phyloP scores from a whole-genome alignment of 1,284 basidiomycete species.

The Rhizoctonia solani region DNA sequence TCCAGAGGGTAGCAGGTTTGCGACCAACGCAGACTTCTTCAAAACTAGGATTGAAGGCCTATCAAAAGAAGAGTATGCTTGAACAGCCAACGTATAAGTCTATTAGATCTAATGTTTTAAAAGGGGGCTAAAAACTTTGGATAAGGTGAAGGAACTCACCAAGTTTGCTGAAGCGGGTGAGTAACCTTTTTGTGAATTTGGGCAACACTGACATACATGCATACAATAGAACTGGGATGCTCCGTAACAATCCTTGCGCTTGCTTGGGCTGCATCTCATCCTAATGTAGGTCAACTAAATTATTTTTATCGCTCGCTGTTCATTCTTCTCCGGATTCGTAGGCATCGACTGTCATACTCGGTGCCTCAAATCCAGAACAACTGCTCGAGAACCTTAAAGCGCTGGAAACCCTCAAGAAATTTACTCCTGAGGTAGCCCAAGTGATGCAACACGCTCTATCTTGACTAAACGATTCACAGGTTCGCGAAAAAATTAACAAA shows the following conservation, averaged over 20 bases:
- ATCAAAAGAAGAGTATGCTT: slow-evolving; percentile 40
- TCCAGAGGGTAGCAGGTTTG: slow-evolving; percentile 64
- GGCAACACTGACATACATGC: not conserved
- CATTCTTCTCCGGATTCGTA: slow-evolving; percentile 54
- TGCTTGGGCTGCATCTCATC: slow-evolving; percentile 74
- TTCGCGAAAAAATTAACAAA: slow-evolving; percentile 60
- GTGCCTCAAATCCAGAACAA: slow-evolving; percentile 62
- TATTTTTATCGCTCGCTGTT: not conserved
- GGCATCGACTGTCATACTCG: slow-evolving; percentile 68
- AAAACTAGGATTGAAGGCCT: slow-evolving; percentile 46
- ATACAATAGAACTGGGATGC: slow-evolving; percentile 54
- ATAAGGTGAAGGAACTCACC: slow-evolving; percentile 55
- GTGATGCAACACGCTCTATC: not conserved
- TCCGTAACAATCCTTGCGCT: slow-evolving; percentile 68
- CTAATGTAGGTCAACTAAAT: slow-evolving; percentile 51
- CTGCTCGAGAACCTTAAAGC: slow-evolving; percentile 71
- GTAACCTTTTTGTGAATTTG: not conserved
- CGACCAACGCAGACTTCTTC: slow-evolving; percentile 58
- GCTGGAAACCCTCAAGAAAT: slow-evolving; percentile 68
- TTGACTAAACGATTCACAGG: not conserved
- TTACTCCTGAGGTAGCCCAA: slow-evolving; percentile 65
- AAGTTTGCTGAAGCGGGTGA: slow-evolving; percentile 49
- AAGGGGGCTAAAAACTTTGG: slow-evolving; percentile 54
- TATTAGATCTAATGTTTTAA: not conserved
- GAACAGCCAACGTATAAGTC: not conserved